Base-by-base conservation (phyloP, 129 eudicot species). In the Ambrosia artemisiifolia region DNA sequence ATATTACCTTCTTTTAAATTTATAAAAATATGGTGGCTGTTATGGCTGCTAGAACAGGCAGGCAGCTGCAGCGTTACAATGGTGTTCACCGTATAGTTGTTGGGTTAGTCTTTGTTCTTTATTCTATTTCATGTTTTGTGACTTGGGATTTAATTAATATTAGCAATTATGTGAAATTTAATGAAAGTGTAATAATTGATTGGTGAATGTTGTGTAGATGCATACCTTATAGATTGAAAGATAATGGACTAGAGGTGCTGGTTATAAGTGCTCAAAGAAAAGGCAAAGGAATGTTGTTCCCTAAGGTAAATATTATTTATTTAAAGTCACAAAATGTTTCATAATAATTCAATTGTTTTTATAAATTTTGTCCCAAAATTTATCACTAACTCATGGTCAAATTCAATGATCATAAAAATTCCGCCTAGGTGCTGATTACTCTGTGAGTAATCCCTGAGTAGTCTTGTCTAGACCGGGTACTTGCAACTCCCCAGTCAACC, bases 61-160 rank as follows among this genome's bases (percentile, higher is more conserved):
- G 97, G 55, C 74, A 86, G 53, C 74, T 88, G 65, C 97, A 91
- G 83, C 82, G 88, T 6, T 91, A 91, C 76, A 84, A 75, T 67
- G 24, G 63, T 47, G 87, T 83, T 16, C 81, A 77, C 53, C 96
- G 97, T 24, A 75, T 80, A 49, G 97, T 91, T 67, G 97, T 91
- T 49, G 97, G 97, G 97, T 91, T 34, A 70, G 96, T 86, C 36
- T 46, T 56, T 61, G 16, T 20, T 33, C 43, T 53, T 75, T 1
- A 32, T 28, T 78, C 66, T 72, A 24, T 11, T 20, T 70, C 34
- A 34, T 46, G 14, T 48, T 64, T 60, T 38, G 16, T 8, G 14
- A 20, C 3, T 40, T 44, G n/a, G 11, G 48, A 55, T 67, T 62
- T 51, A 7, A 57, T 12, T 43, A 65, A 34, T 6, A 53, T 9